phyloP scores from a whole-genome alignment of 1,284 basidiomycete genomes.

The Cryptococcus jaspeensis region DNA sequence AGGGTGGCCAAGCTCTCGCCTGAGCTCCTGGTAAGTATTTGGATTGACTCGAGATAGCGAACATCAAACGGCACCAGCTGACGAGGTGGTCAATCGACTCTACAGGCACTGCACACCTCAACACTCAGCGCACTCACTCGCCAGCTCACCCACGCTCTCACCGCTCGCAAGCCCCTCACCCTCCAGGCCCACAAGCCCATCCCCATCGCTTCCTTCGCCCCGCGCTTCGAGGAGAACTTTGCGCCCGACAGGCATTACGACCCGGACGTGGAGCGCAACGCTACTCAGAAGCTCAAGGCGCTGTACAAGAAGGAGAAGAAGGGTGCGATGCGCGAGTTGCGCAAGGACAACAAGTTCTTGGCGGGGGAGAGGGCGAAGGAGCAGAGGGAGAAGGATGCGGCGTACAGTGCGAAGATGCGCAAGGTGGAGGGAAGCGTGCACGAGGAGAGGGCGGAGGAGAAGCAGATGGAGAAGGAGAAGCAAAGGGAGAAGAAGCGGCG shows the following conservation, averaged over 20 bases:
- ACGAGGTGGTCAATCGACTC: neutral
- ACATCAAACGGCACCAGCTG: constrained; percentile 4
- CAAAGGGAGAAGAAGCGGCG: constrained; percentile 90
- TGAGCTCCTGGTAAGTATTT: constrained; percentile 59
- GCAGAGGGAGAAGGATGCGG: constrained; percentile 76
- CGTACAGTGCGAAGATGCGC: constrained; percentile 77
- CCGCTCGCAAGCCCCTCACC: constrained; percentile 72
- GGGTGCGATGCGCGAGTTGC: constrained; percentile 92
- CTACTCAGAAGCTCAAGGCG: constrained; percentile 77
- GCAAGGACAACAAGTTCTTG: constrained; percentile 93
- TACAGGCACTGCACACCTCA: constrained; percentile 54
- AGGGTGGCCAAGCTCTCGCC: constrained; percentile 57
- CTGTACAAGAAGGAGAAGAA: constrained; percentile 96
- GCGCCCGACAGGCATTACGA: constrained; percentile 73
- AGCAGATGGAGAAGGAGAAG: constrained; percentile 79
- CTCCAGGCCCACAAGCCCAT: constrained; percentile 96
- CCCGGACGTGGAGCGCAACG: constrained; percentile 89
- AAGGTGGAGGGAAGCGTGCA: constrained; percentile 78
- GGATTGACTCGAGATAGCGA: constrained; percentile 4
- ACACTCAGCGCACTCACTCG: constrained; percentile 58
- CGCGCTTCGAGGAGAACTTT: constrained; percentile 85
- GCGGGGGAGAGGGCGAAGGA: constrained; percentile 81
- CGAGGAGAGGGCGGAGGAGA: constrained; percentile 91
- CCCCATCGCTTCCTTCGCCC: constrained; percentile 87
- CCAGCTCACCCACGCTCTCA: constrained; percentile 69